A percentile compares a stretch with the other conserved stretches of the same genome.
Evolutionary conservation across 2,329 filamentous ascomycete genomes (phyloP).

Genomic region (Hansfordia pulvinata): DNA sequence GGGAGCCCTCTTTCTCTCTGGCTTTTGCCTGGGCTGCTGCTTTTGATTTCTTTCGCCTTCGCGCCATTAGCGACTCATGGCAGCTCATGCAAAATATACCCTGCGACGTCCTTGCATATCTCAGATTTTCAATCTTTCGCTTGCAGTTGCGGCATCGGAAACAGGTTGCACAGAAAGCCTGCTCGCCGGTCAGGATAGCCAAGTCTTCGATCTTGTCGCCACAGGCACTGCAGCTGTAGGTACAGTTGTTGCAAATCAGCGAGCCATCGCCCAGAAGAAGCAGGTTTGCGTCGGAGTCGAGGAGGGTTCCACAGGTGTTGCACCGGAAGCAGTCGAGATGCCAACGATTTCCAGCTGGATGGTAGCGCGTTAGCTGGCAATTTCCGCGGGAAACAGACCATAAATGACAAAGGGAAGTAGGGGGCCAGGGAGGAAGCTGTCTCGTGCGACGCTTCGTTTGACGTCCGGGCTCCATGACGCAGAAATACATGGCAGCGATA

Average conservation of each 20-base stretch:
- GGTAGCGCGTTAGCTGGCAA: no score
- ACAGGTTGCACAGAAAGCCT: slow-evolving; percentile 94
- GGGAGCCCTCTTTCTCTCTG: slow-evolving; percentile 48
- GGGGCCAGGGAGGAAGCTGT: no score
- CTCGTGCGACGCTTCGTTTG: slow-evolving; percentile 6
- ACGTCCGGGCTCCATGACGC: slow-evolving; percentile 1
- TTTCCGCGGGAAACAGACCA: no score
- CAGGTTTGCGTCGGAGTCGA: slow-evolving; percentile 96
- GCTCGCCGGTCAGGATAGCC: slow-evolving; percentile 92
- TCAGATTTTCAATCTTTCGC: slow-evolving; percentile 93
- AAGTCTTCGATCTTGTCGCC: slow-evolving; percentile 96
- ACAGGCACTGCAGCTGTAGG: slow-evolving; percentile 95
- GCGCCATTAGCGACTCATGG: slow-evolving; percentile 91
- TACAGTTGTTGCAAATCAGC: slow-evolving; percentile 98
- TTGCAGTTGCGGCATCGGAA: slow-evolving; percentile 98
- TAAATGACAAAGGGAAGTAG: no score
- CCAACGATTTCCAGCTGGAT: slow-evolving; percentile 82
- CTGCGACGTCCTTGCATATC: slow-evolving; percentile 94
- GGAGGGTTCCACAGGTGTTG: slow-evolving; percentile 86
- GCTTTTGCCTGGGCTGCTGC: slow-evolving; percentile 46
- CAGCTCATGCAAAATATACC: slow-evolving; percentile 99
- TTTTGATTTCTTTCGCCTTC: slow-evolving; percentile 76
- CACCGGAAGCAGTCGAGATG: slow-evolving; percentile 98
- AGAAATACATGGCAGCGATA: slow-evolving; percentile 1
- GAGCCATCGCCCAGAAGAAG: slow-evolving; percentile 94